Evolutionary conservation across 495 filamentous ascomycete species (phyloP), one percentile per base, ranked within the genome.

Genomic region (Penicillium samsonianum): DNA sequence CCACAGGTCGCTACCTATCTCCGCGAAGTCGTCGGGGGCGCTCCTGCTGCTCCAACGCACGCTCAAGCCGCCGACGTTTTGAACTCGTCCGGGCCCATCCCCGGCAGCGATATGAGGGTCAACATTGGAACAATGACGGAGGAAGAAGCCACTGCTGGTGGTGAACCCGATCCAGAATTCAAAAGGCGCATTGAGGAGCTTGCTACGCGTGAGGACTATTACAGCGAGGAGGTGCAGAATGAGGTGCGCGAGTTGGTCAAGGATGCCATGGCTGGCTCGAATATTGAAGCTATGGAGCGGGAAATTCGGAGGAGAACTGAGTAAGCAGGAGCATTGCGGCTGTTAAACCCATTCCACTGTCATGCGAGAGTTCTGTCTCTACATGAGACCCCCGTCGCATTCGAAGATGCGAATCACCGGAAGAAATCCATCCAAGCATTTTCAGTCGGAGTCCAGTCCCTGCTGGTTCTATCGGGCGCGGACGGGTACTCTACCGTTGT

Each of bases 121-220:
- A 87, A 85, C 42, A 59, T 92, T 58, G 86, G 85, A 22, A 84
- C 84, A 19, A 82, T 89, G 70, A 78, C 81, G 5, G 85, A 88
- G 49, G 75, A 81, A 33, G 83, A 86, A 50, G 79, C 78, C 2
- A 70, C 62, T 30, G 76, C 66, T 7, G 74, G 73, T 7, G 70
- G 69, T 10, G 74, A 76, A 33, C 82, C 81, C 6, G 89, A 93
- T 65, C 84, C 88, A 4, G 90, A 87, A 50, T 85, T 93, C 56
- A 82, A 85, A 62, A 76, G 83, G 50, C 75, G 86, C 54, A 92
- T 95, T 65, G 90, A 93, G 59, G 83, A 91, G 66, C 70, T 93
- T 60, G 88, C 90, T 16, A 78, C 83, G 43, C 78, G 88, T 14
- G 83, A 84, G 40, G 87, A 93, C 58, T 91, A 92, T 61, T 73